Percentiles rank a stretch among this genome's conserved stretches.
Conservation (phyloP, 805 yeast species). For the Monosporozyma yasuniensis region DNA sequence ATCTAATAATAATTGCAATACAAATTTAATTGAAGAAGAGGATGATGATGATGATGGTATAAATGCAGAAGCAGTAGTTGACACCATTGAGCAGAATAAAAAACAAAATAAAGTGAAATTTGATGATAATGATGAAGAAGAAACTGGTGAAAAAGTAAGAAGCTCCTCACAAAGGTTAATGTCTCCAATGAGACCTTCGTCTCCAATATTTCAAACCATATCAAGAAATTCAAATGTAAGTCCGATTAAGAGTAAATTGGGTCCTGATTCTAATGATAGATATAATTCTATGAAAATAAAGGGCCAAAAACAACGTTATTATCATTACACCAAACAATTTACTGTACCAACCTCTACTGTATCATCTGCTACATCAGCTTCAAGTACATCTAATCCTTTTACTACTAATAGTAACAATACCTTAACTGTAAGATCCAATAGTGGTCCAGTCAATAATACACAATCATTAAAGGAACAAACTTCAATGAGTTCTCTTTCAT, state of each 20-base stretch:
- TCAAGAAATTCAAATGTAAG: slow-evolving; percentile 4
- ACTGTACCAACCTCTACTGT: neutral
- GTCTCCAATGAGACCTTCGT: slow-evolving; percentile 20
- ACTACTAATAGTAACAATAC: slow-evolving; percentile 5
- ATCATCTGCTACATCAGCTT: neutral
- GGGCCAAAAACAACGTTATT: slow-evolving; percentile 28
- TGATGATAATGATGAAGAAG: neutral
- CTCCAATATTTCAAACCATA: slow-evolving; percentile 8
- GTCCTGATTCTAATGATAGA: slow-evolving; percentile 5
- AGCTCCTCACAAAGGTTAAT: slow-evolving; percentile 7
- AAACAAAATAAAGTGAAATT: neutral
- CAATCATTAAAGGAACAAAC: slow-evolving; percentile 20
- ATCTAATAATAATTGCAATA: neutral
- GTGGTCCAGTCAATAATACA: slow-evolving; percentile 1
- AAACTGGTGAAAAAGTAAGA: neutral
- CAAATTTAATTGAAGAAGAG: slow-evolving; percentile 16
- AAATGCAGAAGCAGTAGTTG: neutral
- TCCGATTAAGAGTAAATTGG: slow-evolving; percentile 3
- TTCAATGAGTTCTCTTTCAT: slow-evolving; percentile 21
- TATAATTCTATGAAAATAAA: slow-evolving; percentile 25
- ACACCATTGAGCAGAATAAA: neutral
- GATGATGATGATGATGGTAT: slow-evolving; percentile 7
- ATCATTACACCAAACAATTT: slow-evolving; percentile 25
- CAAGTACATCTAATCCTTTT: slow-evolving; percentile 5
- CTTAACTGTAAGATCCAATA: slow-evolving; percentile 1